Base-by-base conservation (phyloP, 306 rosid genomes). In the Begonia fuchsioides region DNA sequence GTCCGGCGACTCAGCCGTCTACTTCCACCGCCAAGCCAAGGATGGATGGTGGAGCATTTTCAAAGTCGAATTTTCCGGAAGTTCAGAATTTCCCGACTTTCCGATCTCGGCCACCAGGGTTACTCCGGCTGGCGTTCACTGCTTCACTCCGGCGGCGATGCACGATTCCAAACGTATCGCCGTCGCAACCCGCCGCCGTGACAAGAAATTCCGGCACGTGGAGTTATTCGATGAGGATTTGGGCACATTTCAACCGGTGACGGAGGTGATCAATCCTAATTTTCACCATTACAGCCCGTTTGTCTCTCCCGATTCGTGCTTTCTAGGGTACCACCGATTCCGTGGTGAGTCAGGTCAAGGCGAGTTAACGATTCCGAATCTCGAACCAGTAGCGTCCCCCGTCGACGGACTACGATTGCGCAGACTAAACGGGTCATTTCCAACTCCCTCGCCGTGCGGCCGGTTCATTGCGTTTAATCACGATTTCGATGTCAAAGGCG, bases 11-110 rank as follows among this genome's bases (percentile, higher is more conserved):
- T 54, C 77, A 0, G 69, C 65, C 0, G 12, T 88, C n/a, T 88
- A 70, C 64, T 88, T 81, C 26, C 97, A 88, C 43, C 67, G 75
- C 26, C 53, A 48, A 43, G 81, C 79, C 1, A 77, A 80, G 0
- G 86, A 83, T 32, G 93, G 90, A 1, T 88, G 97, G 90, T 81
- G 86, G 97, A 78, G 93, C 82, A 72, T 88, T 39, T 88, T 65
- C 39, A 72, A 71, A 15, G 66, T 68, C 0, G 81, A 78, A 8
- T 57, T 78, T 16, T 44, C 58, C 0, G 74, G 56, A 48, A 56
- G 51, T 43, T 17, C 57, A 0, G 60, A 65, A 0, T 32, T 38
- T 7, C 19, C 59, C 1, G 54, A 15, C 0, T 44, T 53, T 4
- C 62, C 69, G 17, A 13, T 43, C 2, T 8, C 52, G 5, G 69